phyloP scores from a whole-genome alignment of 306 rosid species.

The Ormosia emarginata region DNA sequence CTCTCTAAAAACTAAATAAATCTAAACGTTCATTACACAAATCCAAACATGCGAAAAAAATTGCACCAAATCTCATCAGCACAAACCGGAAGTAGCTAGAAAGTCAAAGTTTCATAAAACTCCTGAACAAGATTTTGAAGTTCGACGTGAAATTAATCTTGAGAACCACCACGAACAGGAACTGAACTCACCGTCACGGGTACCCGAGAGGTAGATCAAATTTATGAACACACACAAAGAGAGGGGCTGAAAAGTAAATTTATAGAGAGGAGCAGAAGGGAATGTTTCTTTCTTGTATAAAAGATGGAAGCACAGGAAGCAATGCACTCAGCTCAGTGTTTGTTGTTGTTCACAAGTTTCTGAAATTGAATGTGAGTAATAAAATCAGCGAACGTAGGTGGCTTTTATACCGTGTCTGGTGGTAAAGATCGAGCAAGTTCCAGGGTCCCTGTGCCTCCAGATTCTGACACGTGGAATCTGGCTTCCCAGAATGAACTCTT shows the following conservation, averaged over 20 bases:
- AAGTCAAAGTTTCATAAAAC: not conserved
- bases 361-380: not conserved
- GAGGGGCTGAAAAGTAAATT: not conserved
- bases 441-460: not conserved
- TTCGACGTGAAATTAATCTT: not conserved
- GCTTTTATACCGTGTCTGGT: constrained; percentile 26
- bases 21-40: not conserved
- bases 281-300: constrained; percentile 24
- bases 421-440: constrained; percentile 42
- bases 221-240: not conserved
- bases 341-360: not conserved
- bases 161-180: not conserved
- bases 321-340: not conserved
- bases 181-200: constrained; percentile 9
- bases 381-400: not conserved
- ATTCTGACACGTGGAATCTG: constrained; percentile 38
- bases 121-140: not conserved
- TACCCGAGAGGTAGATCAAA: not conserved
- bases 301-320: not conserved
- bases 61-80: not conserved
- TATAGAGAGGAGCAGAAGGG: constrained; percentile 8
- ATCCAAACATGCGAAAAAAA: not conserved
- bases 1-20: too few species aligned
- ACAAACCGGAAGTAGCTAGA: not conserved
- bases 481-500: not conserved